Conservation (phyloP, 1,139 yeast species). For the Maudiozyma humilis region DNA sequence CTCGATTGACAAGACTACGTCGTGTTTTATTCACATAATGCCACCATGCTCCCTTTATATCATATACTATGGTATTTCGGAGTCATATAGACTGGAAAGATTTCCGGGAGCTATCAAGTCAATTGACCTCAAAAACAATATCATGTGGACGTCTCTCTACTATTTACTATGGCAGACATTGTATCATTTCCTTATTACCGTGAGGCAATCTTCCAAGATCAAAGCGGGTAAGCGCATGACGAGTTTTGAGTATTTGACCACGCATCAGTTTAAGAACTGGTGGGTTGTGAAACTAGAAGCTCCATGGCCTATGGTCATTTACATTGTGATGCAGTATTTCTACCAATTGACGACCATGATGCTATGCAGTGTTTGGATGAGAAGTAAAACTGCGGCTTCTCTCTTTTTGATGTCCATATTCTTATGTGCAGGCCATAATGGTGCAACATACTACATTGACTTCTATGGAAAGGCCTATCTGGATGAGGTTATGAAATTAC, state of each 20-base stretch:
- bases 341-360: conserved; percentile 87
- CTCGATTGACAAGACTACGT: conserved; percentile 86
- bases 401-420: conserved; percentile 64
- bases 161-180: conserved; percentile 87
- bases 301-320: conserved; percentile 75
- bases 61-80: conserved; percentile 69
- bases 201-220: conserved; percentile 69
- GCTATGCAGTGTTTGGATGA: conserved; percentile 81
- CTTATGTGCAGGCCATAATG: conserved; percentile 75
- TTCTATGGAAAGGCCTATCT: conserved; percentile 77
- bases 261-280: conserved; percentile 51
- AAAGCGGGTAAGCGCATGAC: conserved; percentile 73
- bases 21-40: conserved; percentile 81
- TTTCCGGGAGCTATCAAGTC: conserved; percentile 69
- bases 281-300: conserved; percentile 87
- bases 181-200: conserved; percentile 87
- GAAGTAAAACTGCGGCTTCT: conserved; percentile 58
- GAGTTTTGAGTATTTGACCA: conserved; percentile 76
- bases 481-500: conserved; percentile 70
- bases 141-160: conserved; percentile 71
- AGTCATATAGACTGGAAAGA: conserved; percentile 45
- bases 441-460: conserved; percentile 90
- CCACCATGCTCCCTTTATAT: conserved; percentile 89
- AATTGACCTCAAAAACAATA: conserved; percentile 66
- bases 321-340: conserved; percentile 76